These are phyloP conservation scores for Suillus discolor DNA, from an alignment of 768 basidiomycete species.

Conservation along the genomic window DNA sequence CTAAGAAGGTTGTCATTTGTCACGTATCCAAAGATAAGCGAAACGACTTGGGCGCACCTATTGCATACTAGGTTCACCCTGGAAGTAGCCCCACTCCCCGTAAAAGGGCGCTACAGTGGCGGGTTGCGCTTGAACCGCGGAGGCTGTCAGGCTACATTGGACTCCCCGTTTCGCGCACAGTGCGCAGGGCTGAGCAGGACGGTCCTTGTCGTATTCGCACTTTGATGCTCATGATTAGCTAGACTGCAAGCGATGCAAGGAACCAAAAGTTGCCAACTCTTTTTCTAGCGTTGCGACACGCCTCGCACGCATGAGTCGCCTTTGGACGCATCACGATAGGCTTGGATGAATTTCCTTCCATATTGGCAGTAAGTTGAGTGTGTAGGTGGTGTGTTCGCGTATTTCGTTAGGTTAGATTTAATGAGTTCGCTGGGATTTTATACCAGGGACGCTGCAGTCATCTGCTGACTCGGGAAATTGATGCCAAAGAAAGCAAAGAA, in stretches of 20 bases:
- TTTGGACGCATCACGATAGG: neutral
- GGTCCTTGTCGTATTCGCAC: constrained; percentile 17
- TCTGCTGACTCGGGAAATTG: neutral
- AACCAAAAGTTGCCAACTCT: neutral
- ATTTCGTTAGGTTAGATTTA: neutral
- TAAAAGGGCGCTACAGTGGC: neutral
- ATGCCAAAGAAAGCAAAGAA: neutral
- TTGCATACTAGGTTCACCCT: neutral
- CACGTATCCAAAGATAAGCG: neutral
- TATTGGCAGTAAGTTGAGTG: neutral
- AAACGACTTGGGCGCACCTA: neutral
- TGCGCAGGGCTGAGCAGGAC: constrained; percentile 20
- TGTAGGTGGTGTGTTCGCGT: neutral
- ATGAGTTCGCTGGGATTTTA: neutral
- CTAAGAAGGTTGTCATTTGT: neutral
- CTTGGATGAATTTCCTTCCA: neutral
- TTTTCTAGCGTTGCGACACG: constrained; percentile 1
- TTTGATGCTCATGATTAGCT: neutral
- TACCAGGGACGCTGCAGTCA: neutral
- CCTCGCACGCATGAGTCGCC: neutral
- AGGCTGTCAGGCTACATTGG: constrained; percentile 17
- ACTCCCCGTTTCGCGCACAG: constrained; percentile 21
- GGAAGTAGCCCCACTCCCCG: neutral
- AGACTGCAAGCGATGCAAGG: neutral
- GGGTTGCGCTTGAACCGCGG: constrained; percentile 12